Percentiles rank a stretch among this genome's conserved stretches.
Conservation (phyloP, 1,284 basidiomycete genomes). For the Rhodofomes roseus region DNA sequence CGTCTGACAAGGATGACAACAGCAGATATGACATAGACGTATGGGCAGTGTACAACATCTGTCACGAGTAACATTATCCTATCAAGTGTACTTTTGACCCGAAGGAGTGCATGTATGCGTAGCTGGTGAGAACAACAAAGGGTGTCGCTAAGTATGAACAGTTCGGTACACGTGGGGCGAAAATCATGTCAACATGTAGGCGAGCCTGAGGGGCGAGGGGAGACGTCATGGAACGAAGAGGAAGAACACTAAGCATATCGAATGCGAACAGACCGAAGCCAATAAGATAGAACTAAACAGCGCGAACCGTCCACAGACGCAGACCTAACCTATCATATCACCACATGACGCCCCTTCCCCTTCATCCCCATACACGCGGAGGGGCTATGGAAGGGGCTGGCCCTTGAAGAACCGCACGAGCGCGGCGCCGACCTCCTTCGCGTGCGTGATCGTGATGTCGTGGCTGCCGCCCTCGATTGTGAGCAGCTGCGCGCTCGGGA, state of each 20-base stretch:
- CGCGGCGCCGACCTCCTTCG: slow-evolving; percentile 37
- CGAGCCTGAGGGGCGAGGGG: too few species aligned
- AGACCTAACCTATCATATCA: background rate
- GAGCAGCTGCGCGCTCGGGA: slow-evolving; percentile 52
- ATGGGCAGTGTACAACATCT: background rate
- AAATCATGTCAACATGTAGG: too few species aligned
- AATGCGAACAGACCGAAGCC: background rate
- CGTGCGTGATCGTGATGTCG: slow-evolving; percentile 59
- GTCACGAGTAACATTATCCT: background rate
- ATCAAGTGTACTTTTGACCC: background rate
- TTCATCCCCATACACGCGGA: background rate
- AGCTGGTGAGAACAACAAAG: background rate
- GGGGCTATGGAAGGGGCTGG: background rate
- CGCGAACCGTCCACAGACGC: background rate
- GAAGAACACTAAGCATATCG: background rate
- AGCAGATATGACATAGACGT: too few species aligned
- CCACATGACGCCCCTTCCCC: background rate
- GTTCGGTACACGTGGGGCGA: too few species aligned
- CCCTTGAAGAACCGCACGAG: slow-evolving; percentile 37
- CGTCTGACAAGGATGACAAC: too few species aligned
- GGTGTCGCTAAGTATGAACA: too few species aligned
- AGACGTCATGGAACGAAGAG: background rate
- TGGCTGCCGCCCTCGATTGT: slow-evolving; percentile 59
- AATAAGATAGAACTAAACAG: background rate
- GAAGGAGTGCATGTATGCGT: background rate